Evolutionary conservation across 495 filamentous ascomycete genomes (phyloP).

Genomic region (Neurospora africana): DNA sequence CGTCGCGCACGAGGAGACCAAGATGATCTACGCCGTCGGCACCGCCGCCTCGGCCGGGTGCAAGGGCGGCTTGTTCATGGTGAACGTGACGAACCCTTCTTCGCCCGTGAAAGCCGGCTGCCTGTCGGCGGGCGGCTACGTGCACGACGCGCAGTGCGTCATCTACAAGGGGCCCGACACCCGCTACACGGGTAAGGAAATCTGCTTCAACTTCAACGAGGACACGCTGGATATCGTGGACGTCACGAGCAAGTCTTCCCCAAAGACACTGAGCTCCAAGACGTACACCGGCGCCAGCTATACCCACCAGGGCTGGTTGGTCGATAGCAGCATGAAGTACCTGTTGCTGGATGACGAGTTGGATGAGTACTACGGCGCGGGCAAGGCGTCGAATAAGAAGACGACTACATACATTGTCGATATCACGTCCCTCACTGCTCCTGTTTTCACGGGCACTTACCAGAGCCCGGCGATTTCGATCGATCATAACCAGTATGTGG

Average conservation of each 20-base stretch:
- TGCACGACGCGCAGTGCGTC: constrained; percentile 51
- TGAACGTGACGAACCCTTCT: constrained; percentile 37
- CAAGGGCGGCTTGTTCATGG: constrained; percentile 42
- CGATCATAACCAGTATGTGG: constrained; percentile 53
- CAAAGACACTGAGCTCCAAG: constrained; percentile 42
- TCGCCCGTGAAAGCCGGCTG: constrained; percentile 40
- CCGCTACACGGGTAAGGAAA: constrained; percentile 41
- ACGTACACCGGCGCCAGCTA: constrained; percentile 46
- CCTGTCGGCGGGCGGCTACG: constrained; percentile 42
- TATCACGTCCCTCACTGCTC: constrained; percentile 36
- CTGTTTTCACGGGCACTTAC: constrained; percentile 45
- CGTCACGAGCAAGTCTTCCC: constrained; percentile 39
- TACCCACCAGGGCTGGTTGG: constrained; percentile 51
- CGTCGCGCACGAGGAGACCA: constrained; percentile 37
- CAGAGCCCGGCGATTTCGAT: constrained; percentile 35
- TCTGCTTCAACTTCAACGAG: constrained; percentile 52
- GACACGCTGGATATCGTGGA: constrained; percentile 37
- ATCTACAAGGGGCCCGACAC: constrained; percentile 46
- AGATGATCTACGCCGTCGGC: constrained; percentile 35
- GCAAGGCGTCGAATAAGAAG: constrained; percentile 33
- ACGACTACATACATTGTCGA: constrained; percentile 48
- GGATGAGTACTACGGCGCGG: constrained; percentile 41
- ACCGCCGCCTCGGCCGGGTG: constrained; percentile 29
- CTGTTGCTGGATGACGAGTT: constrained; percentile 52
- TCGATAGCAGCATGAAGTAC: constrained; percentile 43